Conservation (phyloP, 2,329 filamentous ascomycete genomes). For the Tolypocladium album region DNA sequence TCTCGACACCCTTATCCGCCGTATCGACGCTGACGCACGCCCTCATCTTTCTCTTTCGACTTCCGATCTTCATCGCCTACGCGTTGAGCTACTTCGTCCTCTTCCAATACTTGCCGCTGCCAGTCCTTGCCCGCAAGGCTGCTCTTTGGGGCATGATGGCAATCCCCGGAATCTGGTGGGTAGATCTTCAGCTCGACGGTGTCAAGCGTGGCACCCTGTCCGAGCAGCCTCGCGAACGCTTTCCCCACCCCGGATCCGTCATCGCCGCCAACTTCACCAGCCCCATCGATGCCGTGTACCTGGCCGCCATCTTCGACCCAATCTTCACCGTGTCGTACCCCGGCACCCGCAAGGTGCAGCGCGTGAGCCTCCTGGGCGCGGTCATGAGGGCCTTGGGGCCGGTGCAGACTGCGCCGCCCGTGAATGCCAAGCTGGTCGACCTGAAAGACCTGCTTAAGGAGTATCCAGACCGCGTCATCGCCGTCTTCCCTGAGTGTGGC, state of each 20-base stretch:
- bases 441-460: conserved; percentile 51
- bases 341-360: conserved; percentile 59
- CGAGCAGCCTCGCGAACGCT: conserved; percentile 58
- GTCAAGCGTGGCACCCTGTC: conserved; percentile 84
- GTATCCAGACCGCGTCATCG: conserved; percentile 67
- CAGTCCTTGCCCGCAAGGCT: conserved; percentile 59
- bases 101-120: conserved; percentile 68
- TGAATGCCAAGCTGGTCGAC: conserved; percentile 42
- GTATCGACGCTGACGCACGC: conserved; percentile 54
- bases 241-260: conserved; percentile 70
- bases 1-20: conserved; percentile 53
- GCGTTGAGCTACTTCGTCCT: conserved; percentile 64
- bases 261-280: conserved; percentile 89
- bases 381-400: conserved; percentile 61
- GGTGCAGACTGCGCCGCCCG: conserved; percentile 36
- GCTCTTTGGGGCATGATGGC: conserved; percentile 80
- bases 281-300: conserved; percentile 85
- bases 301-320: conserved; percentile 92
- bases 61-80: conserved; percentile 65
- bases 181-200: conserved; percentile 95
- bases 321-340: conserved; percentile 86
- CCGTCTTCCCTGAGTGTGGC: conserved; percentile 86
- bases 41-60: conserved; percentile 68
- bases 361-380: conserved; percentile 65
- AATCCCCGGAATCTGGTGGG: conserved; percentile 93